These are phyloP conservation scores for Aspergillus viridinutans DNA, from an alignment of 2,329 filamentous ascomycete species.

Conservation along the genomic window DNA sequence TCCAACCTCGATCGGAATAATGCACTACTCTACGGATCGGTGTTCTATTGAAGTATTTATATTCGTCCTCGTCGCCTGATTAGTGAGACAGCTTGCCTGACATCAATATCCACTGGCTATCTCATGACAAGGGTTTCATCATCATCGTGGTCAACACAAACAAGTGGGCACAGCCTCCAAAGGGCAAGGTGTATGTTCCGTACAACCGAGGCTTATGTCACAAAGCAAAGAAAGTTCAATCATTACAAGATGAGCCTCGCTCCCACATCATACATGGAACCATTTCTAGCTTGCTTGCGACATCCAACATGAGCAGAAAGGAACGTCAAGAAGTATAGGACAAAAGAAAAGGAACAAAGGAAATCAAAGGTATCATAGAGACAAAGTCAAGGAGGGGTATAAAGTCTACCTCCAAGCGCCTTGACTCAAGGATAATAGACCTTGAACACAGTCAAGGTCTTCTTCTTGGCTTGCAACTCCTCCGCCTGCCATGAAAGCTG, in stretches of 20 bases:
- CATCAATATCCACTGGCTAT: not conserved
- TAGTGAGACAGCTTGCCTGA: not conserved
- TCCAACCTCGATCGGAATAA: not conserved
- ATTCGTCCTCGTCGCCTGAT: not conserved
- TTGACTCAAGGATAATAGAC: constrained; percentile 82
- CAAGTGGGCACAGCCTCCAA: not conserved
- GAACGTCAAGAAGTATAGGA: constrained; percentile 16
- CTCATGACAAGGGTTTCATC: constrained; percentile 4
- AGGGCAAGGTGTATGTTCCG: constrained; percentile 1
- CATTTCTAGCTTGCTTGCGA: constrained; percentile 29
- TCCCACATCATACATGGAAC: constrained; percentile 21
- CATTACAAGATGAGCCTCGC: constrained; percentile 18
- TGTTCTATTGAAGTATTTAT: not conserved
- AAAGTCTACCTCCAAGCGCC: constrained; percentile 70
- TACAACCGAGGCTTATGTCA: constrained; percentile 1
- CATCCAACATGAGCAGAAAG: constrained; percentile 20
- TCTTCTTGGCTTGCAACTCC: constrained; percentile 62
- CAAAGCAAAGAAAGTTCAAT: constrained; percentile 11
- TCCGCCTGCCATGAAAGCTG: constrained; percentile 65
- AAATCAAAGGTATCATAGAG: constrained; percentile 15
- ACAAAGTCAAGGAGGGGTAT: not conserved
- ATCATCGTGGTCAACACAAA: constrained; percentile 6
- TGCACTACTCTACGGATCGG: not conserved
- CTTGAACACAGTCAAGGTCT: constrained; percentile 84
- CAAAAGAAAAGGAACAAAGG: constrained; percentile 23